A percentile compares a stretch with the other conserved stretches of the same genome.
phyloP scores from a whole-genome alignment of 495 filamentous ascomycete genomes.

The Aspergillus egyptiacus region DNA sequence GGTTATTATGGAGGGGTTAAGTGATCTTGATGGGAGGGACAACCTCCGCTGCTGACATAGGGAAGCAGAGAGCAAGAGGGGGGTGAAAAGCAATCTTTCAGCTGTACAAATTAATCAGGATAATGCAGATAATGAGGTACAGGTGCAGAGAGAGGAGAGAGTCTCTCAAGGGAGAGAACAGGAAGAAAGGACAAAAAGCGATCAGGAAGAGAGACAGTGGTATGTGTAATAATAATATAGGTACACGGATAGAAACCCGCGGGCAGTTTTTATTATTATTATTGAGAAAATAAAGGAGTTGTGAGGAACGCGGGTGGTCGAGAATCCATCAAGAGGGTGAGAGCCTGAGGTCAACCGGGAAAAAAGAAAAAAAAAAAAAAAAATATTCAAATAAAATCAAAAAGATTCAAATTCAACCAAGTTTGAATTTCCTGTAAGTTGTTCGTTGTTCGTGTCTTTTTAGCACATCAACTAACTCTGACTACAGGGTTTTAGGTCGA shows the following conservation, averaged over 20 bases:
- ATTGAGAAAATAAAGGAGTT: slow-evolving; percentile 12
- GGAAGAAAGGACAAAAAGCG: neutral
- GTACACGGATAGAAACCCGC: no score
- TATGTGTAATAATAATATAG: slow-evolving; percentile 5
- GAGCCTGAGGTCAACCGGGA: no score
- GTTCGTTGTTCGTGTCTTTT: slow-evolving; percentile 8
- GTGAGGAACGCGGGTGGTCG: slow-evolving; percentile 18
- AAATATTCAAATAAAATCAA: no score
- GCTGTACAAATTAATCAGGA: neutral
- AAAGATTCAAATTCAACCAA: no score
- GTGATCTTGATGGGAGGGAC: slow-evolving; percentile 10
- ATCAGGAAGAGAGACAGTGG: slow-evolving; percentile 3
- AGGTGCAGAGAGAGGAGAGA: neutral
- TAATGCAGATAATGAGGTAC: neutral
- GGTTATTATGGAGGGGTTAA: slow-evolving; percentile 22
- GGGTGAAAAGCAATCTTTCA: slow-evolving; percentile 3
- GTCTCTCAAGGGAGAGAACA: slow-evolving; percentile 3
- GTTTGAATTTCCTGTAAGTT: no score
- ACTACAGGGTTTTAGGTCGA: slow-evolving; percentile 8
- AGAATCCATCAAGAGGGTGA: no score
- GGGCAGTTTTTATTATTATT: slow-evolving; percentile 14
- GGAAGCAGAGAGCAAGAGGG: neutral
- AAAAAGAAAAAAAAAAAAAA: slow-evolving; percentile 5
- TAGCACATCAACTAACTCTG: slow-evolving; percentile 8
- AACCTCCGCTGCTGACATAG: slow-evolving; percentile 14